phyloP scores from a whole-genome alignment of 345 rosid species.

The Salix arbutifolia region DNA sequence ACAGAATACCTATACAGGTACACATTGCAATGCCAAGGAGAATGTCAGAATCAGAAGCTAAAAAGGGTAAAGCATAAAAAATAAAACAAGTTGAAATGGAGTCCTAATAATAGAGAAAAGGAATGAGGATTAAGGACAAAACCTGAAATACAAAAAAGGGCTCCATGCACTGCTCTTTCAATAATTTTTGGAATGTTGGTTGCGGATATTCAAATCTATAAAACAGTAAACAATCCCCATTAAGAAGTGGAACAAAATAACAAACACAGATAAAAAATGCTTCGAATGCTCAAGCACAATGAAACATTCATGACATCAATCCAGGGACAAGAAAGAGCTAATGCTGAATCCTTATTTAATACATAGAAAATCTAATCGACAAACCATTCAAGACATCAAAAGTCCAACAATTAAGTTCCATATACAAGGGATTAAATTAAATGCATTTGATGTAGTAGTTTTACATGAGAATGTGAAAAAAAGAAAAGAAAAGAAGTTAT shows the following conservation, averaged over 20 bases:
- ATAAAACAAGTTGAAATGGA: not conserved
- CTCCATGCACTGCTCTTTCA: slow-evolving; percentile 98
- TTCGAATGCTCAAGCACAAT: not conserved
- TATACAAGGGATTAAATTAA: not conserved
- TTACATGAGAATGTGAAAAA: not conserved
- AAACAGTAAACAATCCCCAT: slow-evolving; percentile 17
- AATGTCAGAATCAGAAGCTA: not conserved
- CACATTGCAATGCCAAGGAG: not conserved
- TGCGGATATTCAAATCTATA: slow-evolving; percentile 97
- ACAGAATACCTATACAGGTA: slow-evolving; percentile 73
- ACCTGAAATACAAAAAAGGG: slow-evolving; percentile 99
- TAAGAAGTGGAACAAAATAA: not conserved
- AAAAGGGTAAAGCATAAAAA: not conserved
- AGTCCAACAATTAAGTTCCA: not conserved
- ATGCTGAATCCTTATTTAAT: no score
- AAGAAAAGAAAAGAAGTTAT: not conserved
- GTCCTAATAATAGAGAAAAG: not conserved
- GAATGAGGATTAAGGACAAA: slow-evolving; percentile 2
- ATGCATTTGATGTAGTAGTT: not conserved
- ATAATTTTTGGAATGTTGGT: slow-evolving; percentile 92
- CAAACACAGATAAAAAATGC: not conserved
- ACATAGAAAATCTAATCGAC: no score
- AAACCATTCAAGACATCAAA: not conserved
- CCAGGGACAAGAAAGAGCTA: no score
- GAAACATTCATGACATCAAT: not conserved